Evolutionary conservation across 2,329 filamentous ascomycete genomes (phyloP).

Genomic region (Alternaria viburni): DNA sequence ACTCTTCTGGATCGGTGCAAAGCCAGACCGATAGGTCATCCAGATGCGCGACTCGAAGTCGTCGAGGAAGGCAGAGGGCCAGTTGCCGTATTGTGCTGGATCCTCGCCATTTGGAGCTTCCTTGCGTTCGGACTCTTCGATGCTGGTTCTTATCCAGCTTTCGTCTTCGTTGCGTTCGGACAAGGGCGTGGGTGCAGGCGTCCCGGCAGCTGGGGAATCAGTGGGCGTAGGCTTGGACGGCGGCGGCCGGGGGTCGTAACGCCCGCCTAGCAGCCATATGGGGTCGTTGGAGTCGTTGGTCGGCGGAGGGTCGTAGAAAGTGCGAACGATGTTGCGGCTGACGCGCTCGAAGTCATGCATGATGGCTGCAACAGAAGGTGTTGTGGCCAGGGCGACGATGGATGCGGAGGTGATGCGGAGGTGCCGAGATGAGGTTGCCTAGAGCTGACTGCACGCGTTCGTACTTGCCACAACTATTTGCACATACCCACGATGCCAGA

Average conservation of each 20-base stretch:
- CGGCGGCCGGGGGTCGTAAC: conserved; percentile 56
- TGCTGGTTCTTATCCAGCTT: conserved; percentile 70
- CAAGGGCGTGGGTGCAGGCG: conserved; percentile 31
- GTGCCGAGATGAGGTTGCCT: conserved; percentile 16
- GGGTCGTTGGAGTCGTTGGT: conserved; percentile 75
- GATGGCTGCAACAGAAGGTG: conserved; percentile 5
- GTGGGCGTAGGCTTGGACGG: conserved; percentile 29
- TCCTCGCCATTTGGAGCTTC: conserved; percentile 44
- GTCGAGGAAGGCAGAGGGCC: conserved; percentile 84
- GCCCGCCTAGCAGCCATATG: conserved; percentile 81
- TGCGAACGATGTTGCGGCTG: conserved; percentile 80
- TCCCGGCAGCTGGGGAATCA: conserved; percentile 24
- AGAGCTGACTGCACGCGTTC: conserved; percentile 21
- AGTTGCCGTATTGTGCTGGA: conserved; percentile 61
- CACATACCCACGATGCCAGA: background rate
- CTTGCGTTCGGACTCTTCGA: conserved; percentile 74
- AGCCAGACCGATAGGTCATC: conserved; percentile 95
- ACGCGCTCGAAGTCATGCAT: conserved; percentile 78
- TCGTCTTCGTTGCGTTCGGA: conserved; percentile 43
- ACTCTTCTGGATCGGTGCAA: conserved; percentile 80
- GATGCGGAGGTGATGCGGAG: conserved; percentile 23
- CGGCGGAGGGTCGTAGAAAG: conserved; percentile 90
- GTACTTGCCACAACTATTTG: background rate
- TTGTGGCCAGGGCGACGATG: conserved; percentile 9
- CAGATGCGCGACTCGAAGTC: conserved; percentile 94